A percentile compares a stretch with the other conserved stretches of the same genome.
These are phyloP conservation scores for Yamadazyma triangularis DNA, from an alignment of 1,139 yeast genomes.

Conservation along the genomic window DNA sequence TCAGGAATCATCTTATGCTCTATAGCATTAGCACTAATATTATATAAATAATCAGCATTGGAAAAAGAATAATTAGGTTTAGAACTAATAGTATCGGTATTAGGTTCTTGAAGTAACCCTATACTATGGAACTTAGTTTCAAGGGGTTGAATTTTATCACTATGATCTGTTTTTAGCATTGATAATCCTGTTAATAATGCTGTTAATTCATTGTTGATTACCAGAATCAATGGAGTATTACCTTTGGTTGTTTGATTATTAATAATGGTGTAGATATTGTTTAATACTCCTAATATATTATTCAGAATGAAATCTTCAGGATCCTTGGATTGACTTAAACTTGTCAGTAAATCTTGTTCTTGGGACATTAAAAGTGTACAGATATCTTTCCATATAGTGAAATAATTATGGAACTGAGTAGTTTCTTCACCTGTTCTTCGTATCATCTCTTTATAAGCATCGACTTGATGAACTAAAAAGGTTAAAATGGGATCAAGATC, in stretches of 20 bases:
- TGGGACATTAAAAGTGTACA: slow-evolving; percentile 23
- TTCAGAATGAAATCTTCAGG: background rate
- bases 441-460: slow-evolving; percentile 25
- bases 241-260: background rate
- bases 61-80: slow-evolving; percentile 1
- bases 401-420: slow-evolving; percentile 24
- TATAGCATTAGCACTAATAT: slow-evolving; percentile 12
- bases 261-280: background rate
- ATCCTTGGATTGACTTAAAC: slow-evolving; percentile 3
- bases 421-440: slow-evolving; percentile 24
- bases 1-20: slow-evolving; percentile 11
- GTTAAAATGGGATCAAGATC: slow-evolving; percentile 32
- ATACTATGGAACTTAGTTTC: slow-evolving; percentile 4
- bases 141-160: slow-evolving; percentile 2
- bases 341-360: slow-evolving; percentile 21
- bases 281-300: background rate
- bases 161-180: slow-evolving; percentile 7
- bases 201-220: slow-evolving; percentile 9
- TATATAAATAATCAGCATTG: slow-evolving; percentile 11
- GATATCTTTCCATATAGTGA: slow-evolving; percentile 36
- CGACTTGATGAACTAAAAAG: slow-evolving; percentile 24
- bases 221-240: slow-evolving; percentile 1
- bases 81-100: background rate
- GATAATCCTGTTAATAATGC: slow-evolving; percentile 10
- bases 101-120: slow-evolving; percentile 1